Conservation (phyloP, 257 asterid species). For the Phtheirospermum japonicum region DNA sequence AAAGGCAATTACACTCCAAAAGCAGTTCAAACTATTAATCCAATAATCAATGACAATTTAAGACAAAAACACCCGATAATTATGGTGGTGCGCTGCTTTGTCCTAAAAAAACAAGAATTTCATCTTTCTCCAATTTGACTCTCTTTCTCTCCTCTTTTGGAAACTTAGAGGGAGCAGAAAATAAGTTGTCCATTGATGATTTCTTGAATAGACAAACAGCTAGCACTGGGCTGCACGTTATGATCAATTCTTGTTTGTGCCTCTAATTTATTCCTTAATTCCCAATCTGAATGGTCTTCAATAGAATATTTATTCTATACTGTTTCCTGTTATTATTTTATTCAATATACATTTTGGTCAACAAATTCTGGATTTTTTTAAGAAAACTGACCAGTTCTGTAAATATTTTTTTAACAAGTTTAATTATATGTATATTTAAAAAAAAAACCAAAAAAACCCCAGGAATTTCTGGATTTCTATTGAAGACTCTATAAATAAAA, state of each 20-base stretch:
- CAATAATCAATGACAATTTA: not conserved
- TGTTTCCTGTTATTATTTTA: conserved; percentile 18
- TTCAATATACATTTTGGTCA: conserved; percentile 1
- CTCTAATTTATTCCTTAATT: not conserved
- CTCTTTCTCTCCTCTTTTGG: conserved; percentile 48
- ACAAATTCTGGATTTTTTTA: not conserved
- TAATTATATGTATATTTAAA: conserved; percentile 10
- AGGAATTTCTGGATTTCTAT: conserved; percentile 14
- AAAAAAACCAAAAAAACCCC: not conserved
- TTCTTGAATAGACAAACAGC: conserved; percentile 23
- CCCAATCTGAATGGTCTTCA: conserved; percentile 36
- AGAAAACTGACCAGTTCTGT: conserved; percentile 15
- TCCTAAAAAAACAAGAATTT: conserved; percentile 33
- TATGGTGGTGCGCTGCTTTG: conserved; percentile 30
- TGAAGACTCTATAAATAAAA: conserved; percentile 27
- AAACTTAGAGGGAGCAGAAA: conserved; percentile 54
- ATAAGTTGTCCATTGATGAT: conserved; percentile 41
- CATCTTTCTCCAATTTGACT: conserved; percentile 35
- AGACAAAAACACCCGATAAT: conserved; percentile 29
- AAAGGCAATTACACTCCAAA: too few species aligned
- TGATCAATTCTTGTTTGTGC: not conserved
- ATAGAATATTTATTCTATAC: conserved; percentile 25
- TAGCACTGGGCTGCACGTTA: conserved; percentile 35
- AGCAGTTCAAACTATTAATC: not conserved
- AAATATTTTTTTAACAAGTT: not conserved